A percentile compares a stretch with the other conserved stretches of the same genome.
phyloP scores from a whole-genome alignment of 192 early-diverging fungal genomes.

The Rhizoclosmatium sp. region DNA sequence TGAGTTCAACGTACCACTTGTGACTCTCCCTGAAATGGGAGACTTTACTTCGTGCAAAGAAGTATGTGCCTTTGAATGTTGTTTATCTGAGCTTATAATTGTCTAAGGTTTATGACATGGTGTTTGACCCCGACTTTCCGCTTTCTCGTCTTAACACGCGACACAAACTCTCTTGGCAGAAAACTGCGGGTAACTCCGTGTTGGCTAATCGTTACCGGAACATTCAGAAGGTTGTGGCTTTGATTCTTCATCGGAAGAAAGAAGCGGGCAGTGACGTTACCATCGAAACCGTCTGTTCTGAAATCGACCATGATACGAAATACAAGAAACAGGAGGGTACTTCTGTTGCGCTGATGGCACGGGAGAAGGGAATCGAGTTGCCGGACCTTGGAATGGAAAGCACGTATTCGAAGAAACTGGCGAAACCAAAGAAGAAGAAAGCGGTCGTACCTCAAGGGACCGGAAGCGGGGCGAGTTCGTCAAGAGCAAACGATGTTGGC shows the following conservation, averaged over 20 bases:
- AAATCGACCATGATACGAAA: background rate
- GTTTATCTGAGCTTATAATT: background rate
- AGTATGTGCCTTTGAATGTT: background rate
- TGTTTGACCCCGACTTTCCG: background rate
- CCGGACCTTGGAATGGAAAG: background rate
- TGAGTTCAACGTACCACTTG: background rate
- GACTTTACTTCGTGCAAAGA: background rate
- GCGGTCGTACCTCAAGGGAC: no score
- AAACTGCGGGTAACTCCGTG: background rate
- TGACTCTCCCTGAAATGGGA: background rate
- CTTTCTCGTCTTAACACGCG: background rate
- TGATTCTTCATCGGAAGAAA: background rate
- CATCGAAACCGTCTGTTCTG: background rate
- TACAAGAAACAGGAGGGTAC: background rate
- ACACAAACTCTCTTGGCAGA: background rate
- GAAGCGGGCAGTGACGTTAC: background rate
- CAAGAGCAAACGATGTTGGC: background rate
- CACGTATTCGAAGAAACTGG: background rate
- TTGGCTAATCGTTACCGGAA: background rate
- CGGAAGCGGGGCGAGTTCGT: background rate
- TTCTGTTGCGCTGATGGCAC: background rate
- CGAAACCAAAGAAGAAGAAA: background rate
- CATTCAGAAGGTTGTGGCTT: background rate
- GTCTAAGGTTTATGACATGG: background rate
- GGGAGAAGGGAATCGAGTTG: background rate